Evolutionary conservation across 2,329 filamentous ascomycete genomes (phyloP).

Genomic region (Diplodia intermedia): DNA sequence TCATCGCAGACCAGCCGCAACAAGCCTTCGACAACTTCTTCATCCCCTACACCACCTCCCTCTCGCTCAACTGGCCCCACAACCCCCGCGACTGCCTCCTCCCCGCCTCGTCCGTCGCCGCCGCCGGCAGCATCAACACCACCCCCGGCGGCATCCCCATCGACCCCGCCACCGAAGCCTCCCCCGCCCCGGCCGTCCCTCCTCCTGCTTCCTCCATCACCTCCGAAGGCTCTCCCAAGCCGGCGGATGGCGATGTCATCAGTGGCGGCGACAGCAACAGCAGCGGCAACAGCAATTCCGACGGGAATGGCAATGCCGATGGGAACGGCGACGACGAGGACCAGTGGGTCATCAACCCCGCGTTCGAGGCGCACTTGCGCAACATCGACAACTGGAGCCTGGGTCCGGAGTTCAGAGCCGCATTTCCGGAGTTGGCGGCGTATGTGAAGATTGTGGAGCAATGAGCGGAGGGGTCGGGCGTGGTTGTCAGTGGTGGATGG

Average conservation of each 20-base stretch:
- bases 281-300: too few relatives aligned
- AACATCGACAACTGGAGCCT: constrained; percentile 82
- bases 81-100: constrained; percentile 73
- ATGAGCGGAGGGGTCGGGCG: not conserved
- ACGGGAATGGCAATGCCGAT: not conserved
- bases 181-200: not conserved
- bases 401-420: constrained; percentile 70
- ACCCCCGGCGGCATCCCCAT: constrained; percentile 26
- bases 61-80: constrained; percentile 86
- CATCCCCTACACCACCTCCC: constrained; percentile 76
- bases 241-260: not conserved
- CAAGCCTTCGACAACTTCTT: constrained; percentile 83
- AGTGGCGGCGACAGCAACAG: not conserved
- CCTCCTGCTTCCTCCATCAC: not conserved
- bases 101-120: constrained; percentile 46
- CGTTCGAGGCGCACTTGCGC: constrained; percentile 81
- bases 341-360: constrained; percentile 81
- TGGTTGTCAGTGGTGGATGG: not conserved
- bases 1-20: constrained; percentile 41
- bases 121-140: constrained; percentile 20
- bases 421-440: constrained; percentile 64
- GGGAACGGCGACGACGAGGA: constrained; percentile 47
- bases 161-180: constrained; percentile 27
- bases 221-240: not conserved
- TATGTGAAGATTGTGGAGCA: constrained; percentile 44